These are phyloP conservation scores for Usnea hakonensis DNA, from an alignment of 495 filamentous ascomycete genomes.

Conservation along the genomic window DNA sequence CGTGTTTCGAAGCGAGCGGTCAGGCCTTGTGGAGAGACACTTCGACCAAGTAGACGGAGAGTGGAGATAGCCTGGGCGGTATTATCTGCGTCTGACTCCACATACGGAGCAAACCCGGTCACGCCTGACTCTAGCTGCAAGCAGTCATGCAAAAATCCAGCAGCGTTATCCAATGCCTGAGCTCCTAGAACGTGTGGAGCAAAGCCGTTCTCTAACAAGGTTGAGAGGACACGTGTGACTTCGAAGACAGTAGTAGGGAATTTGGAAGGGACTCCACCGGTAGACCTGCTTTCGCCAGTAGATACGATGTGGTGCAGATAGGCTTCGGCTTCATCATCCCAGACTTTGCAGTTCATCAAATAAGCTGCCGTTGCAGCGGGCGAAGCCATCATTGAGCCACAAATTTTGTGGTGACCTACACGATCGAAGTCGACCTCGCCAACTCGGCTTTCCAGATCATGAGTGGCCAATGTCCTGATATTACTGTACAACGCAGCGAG, in stretches of 20 bases:
- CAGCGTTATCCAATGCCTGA: slow-evolving; percentile 15
- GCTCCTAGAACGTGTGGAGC: slow-evolving; percentile 1
- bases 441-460: slow-evolving; percentile 35
- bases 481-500: slow-evolving; percentile 34
- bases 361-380: slow-evolving; percentile 44
- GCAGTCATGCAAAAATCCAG: slow-evolving; percentile 22
- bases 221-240: slow-evolving; percentile 29
- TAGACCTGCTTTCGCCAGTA: slow-evolving; percentile 8
- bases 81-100: slow-evolving; percentile 42
- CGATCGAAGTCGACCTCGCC: slow-evolving; percentile 39
- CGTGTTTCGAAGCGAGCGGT: slow-evolving; percentile 32
- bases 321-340: slow-evolving; percentile 31
- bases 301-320: slow-evolving; percentile 22
- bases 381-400: slow-evolving; percentile 41
- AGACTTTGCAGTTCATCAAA: slow-evolving; percentile 29
- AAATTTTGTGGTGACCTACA: slow-evolving; percentile 37
- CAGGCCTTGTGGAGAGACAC: slow-evolving; percentile 24
- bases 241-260: slow-evolving; percentile 38
- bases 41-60: slow-evolving; percentile 28
- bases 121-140: slow-evolving; percentile 19
- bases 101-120: slow-evolving; percentile 26
- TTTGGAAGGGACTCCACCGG: slow-evolving; percentile 28
- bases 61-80: slow-evolving; percentile 37
- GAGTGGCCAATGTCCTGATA: slow-evolving; percentile 30
- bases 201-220: slow-evolving; percentile 17